Percentiles rank a stretch among this genome's conserved stretches.
These are phyloP conservation scores for Colletotrichum gloeosporioides DNA, from an alignment of 2,329 filamentous ascomycete genomes.

Conservation along the genomic window DNA sequence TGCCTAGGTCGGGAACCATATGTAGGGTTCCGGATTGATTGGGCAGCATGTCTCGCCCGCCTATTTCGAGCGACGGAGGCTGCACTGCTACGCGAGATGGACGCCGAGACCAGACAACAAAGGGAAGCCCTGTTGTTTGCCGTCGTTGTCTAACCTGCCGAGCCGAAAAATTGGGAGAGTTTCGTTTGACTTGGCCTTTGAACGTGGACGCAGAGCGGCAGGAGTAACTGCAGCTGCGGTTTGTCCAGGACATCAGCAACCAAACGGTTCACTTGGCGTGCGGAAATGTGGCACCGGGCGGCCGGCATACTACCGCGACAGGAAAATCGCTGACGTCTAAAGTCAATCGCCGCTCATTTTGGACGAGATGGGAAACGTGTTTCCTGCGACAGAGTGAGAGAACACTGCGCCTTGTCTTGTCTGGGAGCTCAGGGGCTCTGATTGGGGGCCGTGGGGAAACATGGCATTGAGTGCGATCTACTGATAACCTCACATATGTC, in stretches of 20 bases:
- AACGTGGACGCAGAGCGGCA: neutral
- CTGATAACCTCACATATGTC: neutral
- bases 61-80: slow-evolving; percentile 3
- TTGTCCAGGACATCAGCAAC: neutral
- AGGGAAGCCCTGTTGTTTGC: neutral
- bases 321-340: neutral
- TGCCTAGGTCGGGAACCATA: neutral
- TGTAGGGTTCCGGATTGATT: slow-evolving; percentile 10
- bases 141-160: neutral
- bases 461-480: neutral
- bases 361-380: neutral
- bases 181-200: neutral
- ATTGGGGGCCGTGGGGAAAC: neutral
- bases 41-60: slow-evolving; percentile 7
- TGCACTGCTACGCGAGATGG: slow-evolving; percentile 9
- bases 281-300: neutral
- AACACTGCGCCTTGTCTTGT: neutral
- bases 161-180: neutral
- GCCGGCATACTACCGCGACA: neutral
- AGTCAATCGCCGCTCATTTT: neutral
- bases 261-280: slow-evolving; percentile 6
- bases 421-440: neutral
- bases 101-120: slow-evolving; percentile 6
- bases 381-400: neutral
- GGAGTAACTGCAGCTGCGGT: neutral